Evolutionary conservation across 2,329 filamentous ascomycete species (phyloP), one percentile per base, ranked within the genome.

Genomic region (Colletotrichum phormii): DNA sequence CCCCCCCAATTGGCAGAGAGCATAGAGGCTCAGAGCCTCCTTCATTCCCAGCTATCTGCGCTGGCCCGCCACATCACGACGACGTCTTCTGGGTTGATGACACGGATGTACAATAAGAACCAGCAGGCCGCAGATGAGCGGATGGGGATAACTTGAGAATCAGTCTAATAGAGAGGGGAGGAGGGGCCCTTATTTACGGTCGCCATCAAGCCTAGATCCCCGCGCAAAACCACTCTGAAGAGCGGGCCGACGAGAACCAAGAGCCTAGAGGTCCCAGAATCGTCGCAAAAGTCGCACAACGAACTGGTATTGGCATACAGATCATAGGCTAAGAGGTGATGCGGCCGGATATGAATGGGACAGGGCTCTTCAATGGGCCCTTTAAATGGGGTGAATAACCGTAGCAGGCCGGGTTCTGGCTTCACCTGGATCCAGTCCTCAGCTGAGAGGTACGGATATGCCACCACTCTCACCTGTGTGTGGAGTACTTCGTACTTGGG

Each of bases 271-370:
- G 42, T 49, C 42, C 42, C 42, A 49, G 42, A 26, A n/a, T 46
- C 42, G 15, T 18, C 15, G 24, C 42, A 46, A 49, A 62, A 31
- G 29, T 22, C 24, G 33, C 24, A 24, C 37, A 29, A 65, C 54
- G 53, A 55, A 31, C 13, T 58, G 59, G 59, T 57, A 33, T 26
- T 26, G 59, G 49, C 9, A 22, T 5, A 46, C 62, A 42, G 12
- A 54, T 60, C 53, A 65, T 58, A 53, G 37, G 42, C 53, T 53
- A 29, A 64, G 18, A 18, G 42, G 42, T 42, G 60, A 69, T 51
- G 18, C 51, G 3, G 62, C 26, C 42, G 67, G 62, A 60, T 60
- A 46, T 55, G 54, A 70, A 66, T 54, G 42, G 62, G n/a, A 63
- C 46, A 37, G 18, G 18, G 5, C 53, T n/a, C 18, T 49, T 46